These are phyloP conservation scores for Panaeolus cyanescens DNA, from an alignment of 768 basidiomycete species.

Conservation along the genomic window DNA sequence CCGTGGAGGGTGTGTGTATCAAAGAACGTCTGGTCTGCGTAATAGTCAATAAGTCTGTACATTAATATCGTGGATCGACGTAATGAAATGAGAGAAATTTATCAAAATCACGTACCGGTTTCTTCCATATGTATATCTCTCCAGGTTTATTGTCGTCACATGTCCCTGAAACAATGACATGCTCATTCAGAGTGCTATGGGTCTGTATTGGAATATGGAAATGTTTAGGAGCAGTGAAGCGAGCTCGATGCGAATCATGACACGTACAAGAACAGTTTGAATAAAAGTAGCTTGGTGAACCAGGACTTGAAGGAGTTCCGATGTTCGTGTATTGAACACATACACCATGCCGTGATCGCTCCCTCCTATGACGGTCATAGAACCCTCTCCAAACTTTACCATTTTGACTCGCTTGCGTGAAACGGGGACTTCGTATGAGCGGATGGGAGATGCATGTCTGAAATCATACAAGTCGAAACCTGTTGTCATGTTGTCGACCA, in stretches of 20 bases:
- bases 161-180: not conserved
- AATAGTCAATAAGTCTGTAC: no score
- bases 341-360: conserved; percentile 13
- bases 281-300: conserved; percentile 4
- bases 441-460: no score
- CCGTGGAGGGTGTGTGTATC: no score
- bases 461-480: no score
- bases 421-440: no score
- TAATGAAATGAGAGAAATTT: no score
- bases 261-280: conserved; percentile 15
- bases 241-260: no score
- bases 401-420: not conserved
- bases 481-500: no score
- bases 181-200: not conserved
- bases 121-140: conserved; percentile 3
- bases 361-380: conserved; percentile 5
- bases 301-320: conserved; percentile 6
- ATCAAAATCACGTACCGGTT: not conserved
- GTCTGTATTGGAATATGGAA: not conserved
- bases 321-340: not conserved
- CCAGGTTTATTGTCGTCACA: conserved; percentile 1
- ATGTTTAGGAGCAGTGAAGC: not conserved
- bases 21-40: no score
- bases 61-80: no score
- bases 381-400: conserved; percentile 7